These are phyloP conservation scores for Lathyrus aphaca DNA, from an alignment of 306 rosid species.

Conservation along the genomic window DNA sequence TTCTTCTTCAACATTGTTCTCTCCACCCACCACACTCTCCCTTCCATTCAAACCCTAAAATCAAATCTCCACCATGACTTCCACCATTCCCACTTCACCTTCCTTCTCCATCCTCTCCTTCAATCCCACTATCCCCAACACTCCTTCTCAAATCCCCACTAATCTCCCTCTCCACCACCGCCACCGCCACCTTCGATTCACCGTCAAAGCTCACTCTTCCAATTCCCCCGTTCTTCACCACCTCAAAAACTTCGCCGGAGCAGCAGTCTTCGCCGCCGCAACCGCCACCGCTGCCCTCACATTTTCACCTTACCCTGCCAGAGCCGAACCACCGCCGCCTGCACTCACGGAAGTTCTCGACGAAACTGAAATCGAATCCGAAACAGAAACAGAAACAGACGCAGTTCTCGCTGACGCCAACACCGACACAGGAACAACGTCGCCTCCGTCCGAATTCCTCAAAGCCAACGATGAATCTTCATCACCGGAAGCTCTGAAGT, in stretches of 20 bases:
- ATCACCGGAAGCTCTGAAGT: constrained; percentile 56
- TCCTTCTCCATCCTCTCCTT: constrained; percentile 43
- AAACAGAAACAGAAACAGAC: constrained; percentile 3
- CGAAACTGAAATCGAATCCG: neutral
- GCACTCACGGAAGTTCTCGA: constrained; percentile 23
- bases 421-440: constrained; percentile 23
- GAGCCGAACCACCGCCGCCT: constrained; percentile 55
- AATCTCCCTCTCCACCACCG: constrained; percentile 37
- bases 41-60: constrained; percentile 40
- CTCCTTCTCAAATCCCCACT: constrained; percentile 19
- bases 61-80: constrained; percentile 51
- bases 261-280: constrained; percentile 59
- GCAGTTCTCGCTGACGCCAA: neutral
- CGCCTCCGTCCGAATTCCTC: constrained; percentile 63
- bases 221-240: constrained; percentile 39
- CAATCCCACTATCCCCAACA: constrained; percentile 23
- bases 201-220: constrained; percentile 46
- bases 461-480: constrained; percentile 61
- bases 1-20: constrained; percentile 15
- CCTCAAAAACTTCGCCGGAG: constrained; percentile 57
- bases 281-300: constrained; percentile 48
- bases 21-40: neutral
- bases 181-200: constrained; percentile 36
- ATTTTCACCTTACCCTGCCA: constrained; percentile 58
- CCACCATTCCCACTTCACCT: constrained; percentile 44